Evolutionary conservation across 75 land plant genomes (phyloP).

Genomic region (Selaginella moellendorffii): DNA sequence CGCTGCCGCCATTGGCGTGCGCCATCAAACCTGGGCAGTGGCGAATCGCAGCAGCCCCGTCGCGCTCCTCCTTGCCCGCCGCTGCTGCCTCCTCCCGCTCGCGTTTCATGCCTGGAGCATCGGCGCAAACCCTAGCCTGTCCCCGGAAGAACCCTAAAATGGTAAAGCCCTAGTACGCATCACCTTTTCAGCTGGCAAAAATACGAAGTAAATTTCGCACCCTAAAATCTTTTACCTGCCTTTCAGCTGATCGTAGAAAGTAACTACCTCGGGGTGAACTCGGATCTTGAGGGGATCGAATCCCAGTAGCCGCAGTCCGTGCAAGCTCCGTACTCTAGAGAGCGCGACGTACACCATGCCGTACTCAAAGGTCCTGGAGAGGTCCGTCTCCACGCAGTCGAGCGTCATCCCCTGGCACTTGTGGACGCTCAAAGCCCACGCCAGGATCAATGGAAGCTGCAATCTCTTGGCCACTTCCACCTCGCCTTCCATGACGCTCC

Average conservation of each 20-base stretch:
- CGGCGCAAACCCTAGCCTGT: slow-evolving; percentile 2
- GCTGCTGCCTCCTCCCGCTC: not conserved
- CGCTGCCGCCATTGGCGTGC: not conserved
- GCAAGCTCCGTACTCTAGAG: not conserved
- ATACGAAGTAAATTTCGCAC: too few species aligned
- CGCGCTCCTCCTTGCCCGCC: not conserved
- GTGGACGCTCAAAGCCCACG: slow-evolving; percentile 6
- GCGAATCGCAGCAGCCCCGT: too few species aligned
- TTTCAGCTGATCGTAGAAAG: slow-evolving; percentile 4
- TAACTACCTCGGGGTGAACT: not conserved
- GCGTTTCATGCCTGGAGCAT: not conserved
- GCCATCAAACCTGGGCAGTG: not conserved
- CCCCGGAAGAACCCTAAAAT: too few species aligned
- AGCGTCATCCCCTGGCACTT: slow-evolving; percentile 10
- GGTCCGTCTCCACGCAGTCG: not conserved
- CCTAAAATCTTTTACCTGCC: too few species aligned
- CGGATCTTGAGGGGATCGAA: not conserved
- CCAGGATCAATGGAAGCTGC: slow-evolving; percentile 1
- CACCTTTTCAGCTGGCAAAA: not conserved
- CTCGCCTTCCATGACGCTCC: slow-evolving; percentile 6
- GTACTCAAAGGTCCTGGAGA: slow-evolving; percentile 3
- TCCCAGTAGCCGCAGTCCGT: not conserved
- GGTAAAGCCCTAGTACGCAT: not conserved
- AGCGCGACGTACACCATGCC: slow-evolving; percentile 9
- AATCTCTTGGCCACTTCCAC: not conserved